Evolutionary conservation across 202 grass and related monocot species (phyloP).

Genomic region (Saccharum hybrid): DNA sequence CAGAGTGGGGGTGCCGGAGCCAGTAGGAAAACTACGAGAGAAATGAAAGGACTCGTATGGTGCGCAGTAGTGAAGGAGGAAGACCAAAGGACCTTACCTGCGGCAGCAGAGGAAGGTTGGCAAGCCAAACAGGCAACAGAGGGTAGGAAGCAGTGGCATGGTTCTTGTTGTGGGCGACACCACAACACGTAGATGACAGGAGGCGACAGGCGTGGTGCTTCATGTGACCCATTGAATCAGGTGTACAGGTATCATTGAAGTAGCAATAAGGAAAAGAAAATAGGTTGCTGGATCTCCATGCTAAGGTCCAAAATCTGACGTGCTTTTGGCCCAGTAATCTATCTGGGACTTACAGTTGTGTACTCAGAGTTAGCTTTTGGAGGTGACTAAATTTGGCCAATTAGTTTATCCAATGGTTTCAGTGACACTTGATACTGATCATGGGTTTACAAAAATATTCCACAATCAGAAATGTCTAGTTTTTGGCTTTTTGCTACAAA

Average conservation of each 20-base stretch:
- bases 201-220: background rate
- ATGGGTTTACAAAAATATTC: constrained; percentile 10
- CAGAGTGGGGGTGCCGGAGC: background rate
- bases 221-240: background rate
- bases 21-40: background rate
- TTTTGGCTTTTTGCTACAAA: background rate
- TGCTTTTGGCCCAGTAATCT: background rate
- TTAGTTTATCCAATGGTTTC: constrained; percentile 14
- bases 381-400: background rate
- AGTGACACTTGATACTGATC: background rate
- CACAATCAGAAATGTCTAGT: background rate
- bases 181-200: background rate
- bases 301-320: background rate
- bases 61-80: too few relatives aligned
- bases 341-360: background rate
- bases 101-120: background rate
- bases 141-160: background rate
- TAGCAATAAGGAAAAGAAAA: background rate
- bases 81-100: too few relatives aligned
- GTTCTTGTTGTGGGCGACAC: background rate
- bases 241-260: background rate
- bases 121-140: background rate
- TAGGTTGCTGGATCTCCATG: background rate
- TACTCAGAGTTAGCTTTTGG: background rate
- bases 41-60: background rate